These are phyloP conservation scores for Rutstroemia sydowiana DNA, from an alignment of 2,329 filamentous ascomycete species.

Conservation along the genomic window DNA sequence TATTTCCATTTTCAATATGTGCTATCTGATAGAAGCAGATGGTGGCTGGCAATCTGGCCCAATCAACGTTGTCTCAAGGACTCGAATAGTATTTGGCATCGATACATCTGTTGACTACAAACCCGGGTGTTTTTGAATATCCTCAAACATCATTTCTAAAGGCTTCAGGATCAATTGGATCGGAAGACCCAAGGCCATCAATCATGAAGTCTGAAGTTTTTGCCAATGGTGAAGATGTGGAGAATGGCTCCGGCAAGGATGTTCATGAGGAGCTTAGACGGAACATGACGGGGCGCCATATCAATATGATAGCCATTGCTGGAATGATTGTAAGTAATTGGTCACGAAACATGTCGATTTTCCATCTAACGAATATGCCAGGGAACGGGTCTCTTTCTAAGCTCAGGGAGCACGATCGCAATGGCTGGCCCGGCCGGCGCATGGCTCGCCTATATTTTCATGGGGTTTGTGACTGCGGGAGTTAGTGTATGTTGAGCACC, in stretches of 20 bases:
- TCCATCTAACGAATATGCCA: too few relatives aligned
- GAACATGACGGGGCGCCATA: conserved; percentile 39
- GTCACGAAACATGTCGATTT: conserved; percentile 29
- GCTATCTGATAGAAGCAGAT: too few relatives aligned
- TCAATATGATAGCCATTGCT: conserved; percentile 37
- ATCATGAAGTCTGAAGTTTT: not conserved
- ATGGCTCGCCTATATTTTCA: conserved; percentile 35
- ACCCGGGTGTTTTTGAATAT: not conserved
- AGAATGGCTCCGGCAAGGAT: conserved; percentile 5
- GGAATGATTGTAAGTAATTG: conserved; percentile 47
- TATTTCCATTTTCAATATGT: too few relatives aligned
- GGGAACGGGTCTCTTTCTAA: conserved; percentile 47
- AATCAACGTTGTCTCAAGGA: too few relatives aligned
- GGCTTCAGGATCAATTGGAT: not conserved
- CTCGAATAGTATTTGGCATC: too few relatives aligned
- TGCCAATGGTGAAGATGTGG: not conserved
- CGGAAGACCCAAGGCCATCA: not conserved
- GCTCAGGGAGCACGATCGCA: conserved; percentile 39
- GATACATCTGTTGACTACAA: too few relatives aligned
- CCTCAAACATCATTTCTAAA: not conserved
- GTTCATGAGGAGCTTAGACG: conserved; percentile 33
- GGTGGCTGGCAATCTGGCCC: too few relatives aligned
- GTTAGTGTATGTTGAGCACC: conserved; percentile 34
- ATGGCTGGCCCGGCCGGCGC: conserved; percentile 41
- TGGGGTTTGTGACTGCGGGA: conserved; percentile 42